A percentile compares a stretch with the other conserved stretches of the same genome.
These are phyloP conservation scores for Erodium maritimum DNA, from an alignment of 345 rosid species.

Conservation along the genomic window DNA sequence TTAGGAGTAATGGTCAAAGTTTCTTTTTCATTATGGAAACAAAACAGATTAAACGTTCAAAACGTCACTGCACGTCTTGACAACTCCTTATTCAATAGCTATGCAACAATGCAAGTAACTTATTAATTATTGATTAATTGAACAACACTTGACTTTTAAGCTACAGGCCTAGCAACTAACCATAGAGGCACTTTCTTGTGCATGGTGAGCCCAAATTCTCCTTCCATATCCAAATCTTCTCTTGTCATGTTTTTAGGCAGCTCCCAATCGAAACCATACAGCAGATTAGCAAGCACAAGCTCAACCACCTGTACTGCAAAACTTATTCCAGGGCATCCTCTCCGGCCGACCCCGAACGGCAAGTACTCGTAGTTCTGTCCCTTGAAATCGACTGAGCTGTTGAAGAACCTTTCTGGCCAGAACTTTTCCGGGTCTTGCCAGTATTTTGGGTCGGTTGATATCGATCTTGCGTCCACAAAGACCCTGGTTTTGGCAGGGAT, in stretches of 20 bases:
- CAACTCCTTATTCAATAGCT: too few species aligned
- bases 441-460: conserved; percentile 16
- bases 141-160: too few species aligned
- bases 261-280: conserved; percentile 38
- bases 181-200: conserved; percentile 40
- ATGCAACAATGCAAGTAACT: too few species aligned
- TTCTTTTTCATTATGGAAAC: too few species aligned
- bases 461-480: conserved; percentile 15
- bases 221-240: conserved; percentile 43
- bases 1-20: too few species aligned
- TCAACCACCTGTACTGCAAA: conserved; percentile 30
- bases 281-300: conserved; percentile 34
- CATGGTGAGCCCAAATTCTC: conserved; percentile 25
- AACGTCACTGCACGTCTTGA: too few species aligned
- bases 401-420: conserved; percentile 32
- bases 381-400: conserved; percentile 29
- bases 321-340: conserved; percentile 45
- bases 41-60: too few species aligned
- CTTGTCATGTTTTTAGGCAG: conserved; percentile 27
- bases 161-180: conserved; percentile 14
- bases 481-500: conserved; percentile 31
- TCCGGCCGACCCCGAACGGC: conserved; percentile 53
- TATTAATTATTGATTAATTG: too few species aligned
- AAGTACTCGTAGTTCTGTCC: conserved; percentile 39
- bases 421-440: conserved; percentile 33